These are phyloP conservation scores for Naganishia sp. DNA, from an alignment of 1,284 basidiomycete species.

Conservation along the genomic window DNA sequence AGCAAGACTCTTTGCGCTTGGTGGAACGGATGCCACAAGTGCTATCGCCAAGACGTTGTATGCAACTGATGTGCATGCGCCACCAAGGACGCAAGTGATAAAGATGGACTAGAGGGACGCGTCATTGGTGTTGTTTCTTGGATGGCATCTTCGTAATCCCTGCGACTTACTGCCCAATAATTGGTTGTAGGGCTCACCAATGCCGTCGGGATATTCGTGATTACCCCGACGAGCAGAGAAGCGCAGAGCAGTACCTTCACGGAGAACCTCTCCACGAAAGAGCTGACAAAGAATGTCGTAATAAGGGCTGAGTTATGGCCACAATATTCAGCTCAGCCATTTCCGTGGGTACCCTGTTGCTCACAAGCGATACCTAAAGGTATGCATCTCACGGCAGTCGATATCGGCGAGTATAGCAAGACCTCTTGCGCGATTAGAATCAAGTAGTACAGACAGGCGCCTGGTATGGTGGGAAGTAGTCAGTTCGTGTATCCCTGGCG, in stretches of 20 bases:
- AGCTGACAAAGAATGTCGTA: constrained; percentile 13
- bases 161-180: constrained; percentile 13
- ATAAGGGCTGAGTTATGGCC: background rate
- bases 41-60: constrained; percentile 1
- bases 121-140: background rate
- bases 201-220: constrained; percentile 11
- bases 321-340: no score
- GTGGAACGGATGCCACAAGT: background rate
- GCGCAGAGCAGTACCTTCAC: constrained; percentile 5
- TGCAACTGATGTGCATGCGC: background rate
- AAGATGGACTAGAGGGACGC: background rate
- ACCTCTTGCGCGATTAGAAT: background rate
- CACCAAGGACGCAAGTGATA: background rate
- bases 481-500: no score
- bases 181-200: constrained; percentile 4
- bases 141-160: background rate
- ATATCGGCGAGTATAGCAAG: background rate
- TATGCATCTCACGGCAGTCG: background rate
- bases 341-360: background rate
- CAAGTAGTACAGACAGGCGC: constrained; percentile 1
- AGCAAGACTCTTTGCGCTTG: background rate
- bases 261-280: constrained; percentile 15
- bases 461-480: background rate
- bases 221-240: background rate
- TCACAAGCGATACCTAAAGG: background rate